Evolutionary conservation across 2,329 filamentous ascomycete species (phyloP).

Genomic region (Lachnellula hyalina): DNA sequence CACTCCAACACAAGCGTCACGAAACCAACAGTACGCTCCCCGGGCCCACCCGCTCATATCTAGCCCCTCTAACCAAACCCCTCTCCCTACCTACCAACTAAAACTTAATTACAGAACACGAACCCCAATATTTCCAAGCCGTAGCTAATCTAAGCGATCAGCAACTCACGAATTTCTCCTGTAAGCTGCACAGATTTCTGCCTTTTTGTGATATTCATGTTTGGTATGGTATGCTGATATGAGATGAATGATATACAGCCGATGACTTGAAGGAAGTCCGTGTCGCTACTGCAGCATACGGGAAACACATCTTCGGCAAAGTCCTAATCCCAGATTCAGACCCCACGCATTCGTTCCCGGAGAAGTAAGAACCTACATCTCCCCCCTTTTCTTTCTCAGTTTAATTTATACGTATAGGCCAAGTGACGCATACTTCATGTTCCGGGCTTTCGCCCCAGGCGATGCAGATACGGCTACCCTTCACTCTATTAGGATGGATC

Average conservation of each 20-base stretch:
- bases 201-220: no score
- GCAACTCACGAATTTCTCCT: constrained; percentile 27
- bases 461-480: constrained; percentile 36
- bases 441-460: constrained; percentile 42
- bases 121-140: constrained; percentile 50
- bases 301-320: constrained; percentile 45
- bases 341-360: constrained; percentile 6
- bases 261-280: constrained; percentile 42
- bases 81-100: no score
- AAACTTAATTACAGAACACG: no score
- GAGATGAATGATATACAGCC: constrained; percentile 25
- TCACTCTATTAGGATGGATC: constrained; percentile 42
- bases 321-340: constrained; percentile 38
- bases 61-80: no score
- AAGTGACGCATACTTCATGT: constrained; percentile 41
- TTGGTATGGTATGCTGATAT: no score
- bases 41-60: neutral
- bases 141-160: constrained; percentile 30
- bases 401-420: constrained; percentile 4
- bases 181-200: constrained; percentile 20
- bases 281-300: constrained; percentile 42
- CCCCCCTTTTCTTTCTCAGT: neutral
- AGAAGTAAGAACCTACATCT: neutral
- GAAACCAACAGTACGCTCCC: constrained; percentile 38
- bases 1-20: constrained; percentile 44